Conservation (phyloP, 2,329 filamentous ascomycete genomes). For the Talaromyces sp. region DNA sequence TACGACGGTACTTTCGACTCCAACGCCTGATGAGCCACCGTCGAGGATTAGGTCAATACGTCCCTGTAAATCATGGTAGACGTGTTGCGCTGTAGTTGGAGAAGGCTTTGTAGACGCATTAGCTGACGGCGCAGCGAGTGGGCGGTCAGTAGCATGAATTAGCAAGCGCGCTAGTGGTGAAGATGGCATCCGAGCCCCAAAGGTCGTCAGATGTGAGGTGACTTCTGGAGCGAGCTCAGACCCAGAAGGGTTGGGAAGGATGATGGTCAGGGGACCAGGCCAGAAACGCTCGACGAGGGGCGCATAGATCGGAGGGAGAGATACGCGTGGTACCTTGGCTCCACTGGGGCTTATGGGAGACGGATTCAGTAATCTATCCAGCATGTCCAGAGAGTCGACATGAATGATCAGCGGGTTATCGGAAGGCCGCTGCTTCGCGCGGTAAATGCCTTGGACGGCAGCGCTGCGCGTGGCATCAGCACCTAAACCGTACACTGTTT, state of each 20-base stretch:
- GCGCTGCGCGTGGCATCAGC: constrained; percentile 86
- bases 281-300: constrained; percentile 82
- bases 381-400: constrained; percentile 77
- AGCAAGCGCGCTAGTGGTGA: constrained; percentile 82
- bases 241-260: constrained; percentile 73
- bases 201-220: constrained; percentile 79
- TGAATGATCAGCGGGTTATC: constrained; percentile 97
- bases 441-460: constrained; percentile 89
- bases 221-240: constrained; percentile 85
- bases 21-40: constrained; percentile 81
- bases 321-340: constrained; percentile 33
- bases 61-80: constrained; percentile 79
- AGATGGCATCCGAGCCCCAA: constrained; percentile 87
- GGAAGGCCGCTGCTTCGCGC: constrained; percentile 83
- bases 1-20: constrained; percentile 95
- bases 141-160: constrained; percentile 75
- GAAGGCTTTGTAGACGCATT: constrained; percentile 94
- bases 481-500: constrained; percentile 96
- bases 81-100: constrained; percentile 87
- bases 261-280: constrained; percentile 91
- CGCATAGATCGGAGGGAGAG: constrained; percentile 74
- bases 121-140: constrained; percentile 87
- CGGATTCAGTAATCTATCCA: constrained; percentile 63
- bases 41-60: constrained; percentile 86
- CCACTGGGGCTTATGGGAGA: constrained; percentile 21